Base-by-base conservation (phyloP, 208 protist genomes). In the Herpetomonas samuelpessoai region DNA sequence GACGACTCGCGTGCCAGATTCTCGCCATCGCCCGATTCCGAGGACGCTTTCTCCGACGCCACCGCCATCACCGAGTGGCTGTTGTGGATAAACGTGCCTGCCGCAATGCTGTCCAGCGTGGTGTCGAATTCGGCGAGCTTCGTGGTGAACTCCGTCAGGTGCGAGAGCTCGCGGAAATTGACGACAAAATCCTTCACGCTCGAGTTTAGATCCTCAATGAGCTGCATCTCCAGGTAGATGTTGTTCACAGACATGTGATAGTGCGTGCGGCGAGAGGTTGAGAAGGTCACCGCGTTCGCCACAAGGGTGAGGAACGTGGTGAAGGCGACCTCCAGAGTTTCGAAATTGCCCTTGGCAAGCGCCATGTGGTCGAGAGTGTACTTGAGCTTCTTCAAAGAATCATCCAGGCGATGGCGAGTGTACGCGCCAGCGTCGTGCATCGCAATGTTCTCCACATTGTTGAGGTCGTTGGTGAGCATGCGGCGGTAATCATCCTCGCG, bases 131-230 rank as follows among this genome's bases (percentile, higher is more conserved):
- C 76, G 0, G 77, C 64, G 57, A 92, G 70, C 69, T 88, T 91
- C 10, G 57, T 75, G 21, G 89, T 80, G 52, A 92, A 95, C 41
- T 85, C 86, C 0, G 76, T 83, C 16, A 92, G 59, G 68, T 95
- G 86, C 9, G 89, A 95, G 30, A 92, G 56, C 60, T 95, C 83
- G 47, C 81, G 79, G 63, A 95, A 88, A 66, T 95, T 95, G 21
- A 91, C 78, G 18, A 95, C 78, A 62, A 95, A 84, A 58, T 84
- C 68, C 67, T 89, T 91, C 41, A 92, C 81, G 65, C 76, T 89
- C 21, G 67, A 30, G 73, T 89, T 92, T n/a, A 95, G 63, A 50
- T 88, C 79, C 47, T 88, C 74, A 51, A 95, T 84, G 49, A 88
- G 76, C 52, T 91, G 80, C n/a, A 92, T 65, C 62, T 90, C 72